Conservation (phyloP, 768 basidiomycete genomes). For the Gautieria morchelliformis region DNA sequence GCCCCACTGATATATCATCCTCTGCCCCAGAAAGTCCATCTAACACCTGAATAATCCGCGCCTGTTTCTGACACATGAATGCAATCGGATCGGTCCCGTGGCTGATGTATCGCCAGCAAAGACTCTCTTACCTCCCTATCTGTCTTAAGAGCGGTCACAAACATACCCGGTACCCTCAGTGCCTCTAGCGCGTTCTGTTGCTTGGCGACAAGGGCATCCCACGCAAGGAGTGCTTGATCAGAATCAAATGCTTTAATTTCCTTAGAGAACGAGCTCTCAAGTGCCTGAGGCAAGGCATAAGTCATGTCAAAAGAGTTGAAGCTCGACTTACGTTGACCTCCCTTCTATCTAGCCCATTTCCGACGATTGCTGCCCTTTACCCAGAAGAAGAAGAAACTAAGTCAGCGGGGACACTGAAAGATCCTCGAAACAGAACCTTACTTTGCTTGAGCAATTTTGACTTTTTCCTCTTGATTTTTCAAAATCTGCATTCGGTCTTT, state of each 20-base stretch:
- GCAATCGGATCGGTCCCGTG: background rate
- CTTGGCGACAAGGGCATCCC: slow-evolving; percentile 63
- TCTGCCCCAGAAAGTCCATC: slow-evolving; percentile 36
- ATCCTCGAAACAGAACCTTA: slow-evolving; percentile 22
- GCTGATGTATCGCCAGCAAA: background rate
- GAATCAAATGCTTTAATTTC: slow-evolving; percentile 60
- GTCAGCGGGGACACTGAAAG: background rate
- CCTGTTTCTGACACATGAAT: slow-evolving; percentile 45
- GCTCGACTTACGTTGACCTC: slow-evolving; percentile 47
- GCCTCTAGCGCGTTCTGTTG: slow-evolving; percentile 59
- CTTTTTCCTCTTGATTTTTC: slow-evolving; percentile 59
- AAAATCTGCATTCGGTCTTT: slow-evolving; percentile 55
- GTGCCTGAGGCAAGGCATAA: slow-evolving; percentile 36
- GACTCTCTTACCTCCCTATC: slow-evolving; percentile 47
- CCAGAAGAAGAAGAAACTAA: no score
- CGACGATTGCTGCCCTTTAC: slow-evolving; percentile 57
- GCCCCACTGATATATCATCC: background rate
- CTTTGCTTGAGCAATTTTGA: slow-evolving; percentile 61
- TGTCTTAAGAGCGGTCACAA: slow-evolving; percentile 34
- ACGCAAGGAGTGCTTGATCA: slow-evolving; percentile 62
- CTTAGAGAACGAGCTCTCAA: slow-evolving; percentile 52
- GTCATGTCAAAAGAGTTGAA: background rate
- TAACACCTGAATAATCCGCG: slow-evolving; percentile 58
- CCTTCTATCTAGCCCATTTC: slow-evolving; percentile 53
- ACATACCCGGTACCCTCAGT: slow-evolving; percentile 66